Conservation (phyloP, 2,329 filamentous ascomycete species). For the Tolypocladium guangdongense region DNA sequence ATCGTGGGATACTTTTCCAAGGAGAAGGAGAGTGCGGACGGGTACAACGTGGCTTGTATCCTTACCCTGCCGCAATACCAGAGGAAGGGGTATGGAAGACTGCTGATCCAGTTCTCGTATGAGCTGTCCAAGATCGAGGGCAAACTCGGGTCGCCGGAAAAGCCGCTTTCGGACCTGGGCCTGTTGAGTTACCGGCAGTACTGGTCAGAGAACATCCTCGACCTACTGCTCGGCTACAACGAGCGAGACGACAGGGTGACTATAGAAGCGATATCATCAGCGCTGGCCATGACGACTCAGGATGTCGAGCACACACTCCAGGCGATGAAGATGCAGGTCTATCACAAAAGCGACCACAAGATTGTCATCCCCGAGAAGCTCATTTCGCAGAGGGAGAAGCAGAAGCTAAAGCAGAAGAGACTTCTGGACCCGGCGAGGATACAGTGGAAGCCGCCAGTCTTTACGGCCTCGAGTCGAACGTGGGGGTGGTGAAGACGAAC, state of each 20-base stretch:
- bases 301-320: conserved; percentile 94
- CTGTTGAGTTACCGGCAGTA: conserved; percentile 92
- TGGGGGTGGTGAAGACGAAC: conserved; percentile 63
- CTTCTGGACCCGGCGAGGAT: conserved; percentile 68
- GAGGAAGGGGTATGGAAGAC: conserved; percentile 81
- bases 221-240: conserved; percentile 65
- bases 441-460: conserved; percentile 94
- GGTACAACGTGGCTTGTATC: conserved; percentile 97
- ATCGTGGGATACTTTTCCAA: conserved; percentile 99
- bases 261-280: conserved; percentile 70
- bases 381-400: conserved; percentile 67
- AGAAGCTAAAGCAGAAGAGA: conserved; percentile 66
- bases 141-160: conserved; percentile 92
- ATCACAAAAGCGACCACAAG: conserved; percentile 93
- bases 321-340: conserved; percentile 88
- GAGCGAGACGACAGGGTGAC: conserved; percentile 62
- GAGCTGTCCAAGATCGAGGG: conserved; percentile 91
- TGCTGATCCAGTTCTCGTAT: conserved; percentile 96
- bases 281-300: conserved; percentile 90
- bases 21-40: conserved; percentile 93
- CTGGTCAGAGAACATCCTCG: conserved; percentile 92
- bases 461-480: conserved; percentile 77
- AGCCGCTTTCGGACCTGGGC: conserved; percentile 88
- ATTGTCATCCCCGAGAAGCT: conserved; percentile 83
- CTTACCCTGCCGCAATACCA: conserved; percentile 94